phyloP scores from a whole-genome alignment of 2,329 filamentous ascomycete species.

The Amylocarpus encephaloides region DNA sequence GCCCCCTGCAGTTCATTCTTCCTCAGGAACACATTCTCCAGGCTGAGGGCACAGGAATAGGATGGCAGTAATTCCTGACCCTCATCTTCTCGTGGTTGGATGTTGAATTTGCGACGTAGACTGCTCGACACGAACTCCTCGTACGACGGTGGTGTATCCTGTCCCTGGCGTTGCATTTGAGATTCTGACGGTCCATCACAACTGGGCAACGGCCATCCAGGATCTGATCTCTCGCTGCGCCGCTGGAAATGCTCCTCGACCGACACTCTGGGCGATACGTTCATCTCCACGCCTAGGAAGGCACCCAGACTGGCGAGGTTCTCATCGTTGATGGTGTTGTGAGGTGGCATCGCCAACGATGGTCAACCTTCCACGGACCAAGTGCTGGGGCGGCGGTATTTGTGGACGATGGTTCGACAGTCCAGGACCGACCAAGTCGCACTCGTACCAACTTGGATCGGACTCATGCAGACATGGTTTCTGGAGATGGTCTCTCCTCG shows the following conservation, averaged over 20 bases:
- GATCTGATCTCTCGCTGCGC: background rate
- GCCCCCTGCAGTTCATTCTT: conserved; percentile 63
- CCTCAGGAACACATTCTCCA: conserved; percentile 52
- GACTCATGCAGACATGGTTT: conserved; percentile 4
- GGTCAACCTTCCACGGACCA: too few relatives aligned
- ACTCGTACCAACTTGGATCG: background rate
- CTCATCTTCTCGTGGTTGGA: conserved; percentile 34
- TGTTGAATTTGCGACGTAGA: conserved; percentile 19
- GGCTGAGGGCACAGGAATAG: conserved; percentile 50
- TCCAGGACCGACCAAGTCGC: background rate
- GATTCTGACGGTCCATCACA: background rate
- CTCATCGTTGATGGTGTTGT: background rate
- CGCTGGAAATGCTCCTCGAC: conserved; percentile 4
- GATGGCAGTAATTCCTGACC: conserved; percentile 44
- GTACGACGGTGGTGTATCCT: conserved; percentile 2
- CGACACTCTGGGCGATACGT: background rate
- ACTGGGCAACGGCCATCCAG: conserved; percentile 1
- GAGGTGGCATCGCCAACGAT: conserved; percentile 1
- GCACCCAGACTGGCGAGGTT: conserved; percentile 3
- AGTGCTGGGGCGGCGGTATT: background rate
- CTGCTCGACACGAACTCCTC: conserved; percentile 1
- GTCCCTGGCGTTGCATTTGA: background rate
- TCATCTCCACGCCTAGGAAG: conserved; percentile 3
- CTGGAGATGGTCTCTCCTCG: background rate
- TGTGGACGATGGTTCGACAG: background rate